Conservation (phyloP, 139 green algal species). For the Gonium pectorale region DNA sequence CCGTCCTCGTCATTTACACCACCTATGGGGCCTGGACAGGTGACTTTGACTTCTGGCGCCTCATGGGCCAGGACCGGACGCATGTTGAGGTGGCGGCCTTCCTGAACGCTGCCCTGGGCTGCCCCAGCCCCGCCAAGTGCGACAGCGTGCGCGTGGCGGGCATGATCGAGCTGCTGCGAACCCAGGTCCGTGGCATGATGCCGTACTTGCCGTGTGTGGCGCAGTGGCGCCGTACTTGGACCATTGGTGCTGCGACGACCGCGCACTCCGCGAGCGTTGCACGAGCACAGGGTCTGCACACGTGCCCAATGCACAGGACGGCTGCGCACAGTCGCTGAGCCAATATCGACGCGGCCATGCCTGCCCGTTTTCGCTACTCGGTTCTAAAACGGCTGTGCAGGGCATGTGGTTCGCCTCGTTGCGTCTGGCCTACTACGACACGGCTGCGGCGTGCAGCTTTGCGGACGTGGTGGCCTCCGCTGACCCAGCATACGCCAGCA, state of each 20-base stretch:
- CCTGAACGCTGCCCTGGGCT: not conserved
- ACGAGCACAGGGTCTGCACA: too few species aligned
- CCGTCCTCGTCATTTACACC: too few species aligned
- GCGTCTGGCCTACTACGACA: slow-evolving; percentile 34
- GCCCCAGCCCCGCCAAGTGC: slow-evolving; percentile 13
- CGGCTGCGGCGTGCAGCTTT: not conserved
- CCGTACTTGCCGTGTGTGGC: not conserved
- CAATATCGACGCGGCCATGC: too few species aligned
- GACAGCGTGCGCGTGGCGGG: slow-evolving; percentile 35
- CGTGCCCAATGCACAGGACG: too few species aligned
- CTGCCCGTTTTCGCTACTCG: not conserved
- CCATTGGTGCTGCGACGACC: too few species aligned
- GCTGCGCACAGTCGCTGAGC: too few species aligned
- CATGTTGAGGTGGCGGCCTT: slow-evolving; percentile 22
- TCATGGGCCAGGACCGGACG: slow-evolving; percentile 30
- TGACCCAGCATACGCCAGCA: not conserved
- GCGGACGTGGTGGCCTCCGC: slow-evolving; percentile 3
- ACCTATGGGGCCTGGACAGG: too few species aligned
- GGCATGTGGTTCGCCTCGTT: slow-evolving; percentile 23
- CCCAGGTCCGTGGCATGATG: not conserved
- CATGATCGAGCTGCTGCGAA: slow-evolving; percentile 31
- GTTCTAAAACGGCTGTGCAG: not conserved
- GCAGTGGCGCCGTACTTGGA: too few species aligned
- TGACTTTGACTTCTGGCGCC: slow-evolving; percentile 40
- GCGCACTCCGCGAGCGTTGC: too few species aligned